phyloP scores from a whole-genome alignment of 805 yeast species.

The Metschnikowia similis region DNA sequence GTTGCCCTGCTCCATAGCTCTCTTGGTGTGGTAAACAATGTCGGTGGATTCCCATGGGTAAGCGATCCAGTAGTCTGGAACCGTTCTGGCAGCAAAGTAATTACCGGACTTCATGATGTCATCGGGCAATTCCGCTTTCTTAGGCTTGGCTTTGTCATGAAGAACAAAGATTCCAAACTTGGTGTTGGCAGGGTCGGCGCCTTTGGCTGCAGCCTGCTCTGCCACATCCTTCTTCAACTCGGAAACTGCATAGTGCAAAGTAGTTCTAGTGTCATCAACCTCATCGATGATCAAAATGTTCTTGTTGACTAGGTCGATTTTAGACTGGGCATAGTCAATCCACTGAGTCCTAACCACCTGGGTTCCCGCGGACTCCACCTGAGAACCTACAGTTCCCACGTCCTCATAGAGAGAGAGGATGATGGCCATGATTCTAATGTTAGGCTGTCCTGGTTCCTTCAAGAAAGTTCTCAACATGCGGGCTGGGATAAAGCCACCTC shows the following conservation, averaged over 20 bases:
- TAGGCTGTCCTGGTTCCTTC: conserved; percentile 82
- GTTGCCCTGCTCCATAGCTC: conserved; percentile 66
- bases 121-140: conserved; percentile 67
- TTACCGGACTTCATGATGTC: conserved; percentile 59
- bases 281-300: conserved; percentile 81
- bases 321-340: conserved; percentile 76
- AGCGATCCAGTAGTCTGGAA: conserved; percentile 79
- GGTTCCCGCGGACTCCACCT: conserved; percentile 17
- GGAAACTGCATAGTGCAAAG: conserved; percentile 75
- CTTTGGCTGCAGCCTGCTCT: conserved; percentile 55
- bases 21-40: conserved; percentile 69
- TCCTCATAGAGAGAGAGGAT: conserved; percentile 90
- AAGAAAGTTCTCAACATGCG: conserved; percentile 90
- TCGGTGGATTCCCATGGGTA: conserved; percentile 89
- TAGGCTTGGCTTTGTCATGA: conserved; percentile 79
- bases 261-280: conserved; percentile 90
- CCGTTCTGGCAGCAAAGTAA: conserved; percentile 70
- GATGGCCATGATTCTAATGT: conserved; percentile 91
- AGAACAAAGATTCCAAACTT: conserved; percentile 73
- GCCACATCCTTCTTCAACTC: conserved; percentile 66
- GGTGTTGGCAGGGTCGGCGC: conserved; percentile 57
- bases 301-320: conserved; percentile 60
- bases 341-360: conserved; percentile 84
- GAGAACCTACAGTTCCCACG: conserved; percentile 50
- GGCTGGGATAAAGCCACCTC: conserved; percentile 98